A percentile compares a stretch with the other conserved stretches of the same genome.
Conservation (phyloP, 768 basidiomycete genomes). For the Chalciporus pseudorubinellus region DNA sequence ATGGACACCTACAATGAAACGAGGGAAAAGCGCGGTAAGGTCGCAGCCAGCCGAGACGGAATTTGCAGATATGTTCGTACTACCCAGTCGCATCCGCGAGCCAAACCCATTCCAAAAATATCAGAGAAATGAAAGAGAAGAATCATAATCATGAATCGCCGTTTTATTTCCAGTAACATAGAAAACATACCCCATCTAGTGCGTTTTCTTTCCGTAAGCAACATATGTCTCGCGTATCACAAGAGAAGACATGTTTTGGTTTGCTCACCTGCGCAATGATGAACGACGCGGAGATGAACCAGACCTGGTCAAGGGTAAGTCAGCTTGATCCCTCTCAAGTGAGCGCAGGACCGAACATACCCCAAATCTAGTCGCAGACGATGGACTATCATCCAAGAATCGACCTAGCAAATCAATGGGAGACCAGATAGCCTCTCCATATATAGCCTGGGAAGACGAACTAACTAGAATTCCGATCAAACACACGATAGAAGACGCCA, state of each 20-base stretch:
- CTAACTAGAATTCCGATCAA: conserved; percentile 82
- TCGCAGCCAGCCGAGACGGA: conserved; percentile 83
- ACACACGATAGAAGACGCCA: conserved; percentile 71
- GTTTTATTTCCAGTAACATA: conserved; percentile 8
- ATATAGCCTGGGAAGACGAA: conserved; percentile 72
- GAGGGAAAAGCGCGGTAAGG: conserved; percentile 73
- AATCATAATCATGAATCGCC: conserved; percentile 12
- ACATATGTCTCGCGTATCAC: conserved; percentile 5
- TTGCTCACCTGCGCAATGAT: conserved; percentile 65
- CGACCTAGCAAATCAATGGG: conserved; percentile 68
- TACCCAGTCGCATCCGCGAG: conserved; percentile 22
- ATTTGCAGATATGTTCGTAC: conserved; percentile 81
- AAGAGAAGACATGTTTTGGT: background rate
- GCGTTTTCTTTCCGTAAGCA: conserved; percentile 3
- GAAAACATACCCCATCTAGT: conserved; percentile 29
- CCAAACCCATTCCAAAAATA: conserved; percentile 8
- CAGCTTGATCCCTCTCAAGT: conserved; percentile 7
- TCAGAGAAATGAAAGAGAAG: background rate
- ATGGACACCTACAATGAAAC: conserved; percentile 57
- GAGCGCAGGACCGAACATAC: conserved; percentile 30
- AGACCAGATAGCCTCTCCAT: conserved; percentile 76
- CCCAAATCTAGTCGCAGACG: conserved; percentile 64
- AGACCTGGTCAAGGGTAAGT: conserved; percentile 45
- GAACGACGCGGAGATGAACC: conserved; percentile 78
- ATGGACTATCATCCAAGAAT: conserved; percentile 65